phyloP scores from a whole-genome alignment of 2,329 filamentous ascomycete genomes.

The Calycina marina region DNA sequence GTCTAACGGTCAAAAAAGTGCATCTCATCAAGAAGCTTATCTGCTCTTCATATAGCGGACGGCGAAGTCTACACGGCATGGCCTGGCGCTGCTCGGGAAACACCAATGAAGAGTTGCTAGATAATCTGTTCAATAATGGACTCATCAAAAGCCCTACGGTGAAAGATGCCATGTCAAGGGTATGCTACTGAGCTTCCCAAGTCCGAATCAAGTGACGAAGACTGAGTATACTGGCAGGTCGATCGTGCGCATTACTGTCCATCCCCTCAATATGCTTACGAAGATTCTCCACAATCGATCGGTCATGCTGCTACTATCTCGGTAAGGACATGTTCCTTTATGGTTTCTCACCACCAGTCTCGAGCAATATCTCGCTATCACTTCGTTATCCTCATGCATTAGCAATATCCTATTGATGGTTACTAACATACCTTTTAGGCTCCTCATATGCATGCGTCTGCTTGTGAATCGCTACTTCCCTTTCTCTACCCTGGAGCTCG shows the following conservation, averaged over 20 bases:
- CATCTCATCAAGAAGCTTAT: too few relatives aligned
- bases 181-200: constrained; percentile 25
- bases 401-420: too few relatives aligned
- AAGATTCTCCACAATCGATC: constrained; percentile 55
- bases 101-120: constrained; percentile 60
- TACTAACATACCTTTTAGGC: too few relatives aligned
- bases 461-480: constrained; percentile 45
- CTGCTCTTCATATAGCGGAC: too few relatives aligned
- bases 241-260: constrained; percentile 80
- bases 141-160: constrained; percentile 62
- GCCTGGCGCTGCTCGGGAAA: constrained; percentile 76
- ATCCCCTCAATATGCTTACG: constrained; percentile 52
- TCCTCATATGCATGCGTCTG: constrained; percentile 58
- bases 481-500: constrained; percentile 35
- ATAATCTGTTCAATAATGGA: constrained; percentile 57
- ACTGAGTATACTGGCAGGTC: constrained; percentile 37
- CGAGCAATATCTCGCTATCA: too few relatives aligned
- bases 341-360: too few relatives aligned
- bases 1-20: too few relatives aligned
- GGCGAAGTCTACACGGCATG: too few relatives aligned
- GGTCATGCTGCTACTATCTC: constrained; percentile 56
- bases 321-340: too few relatives aligned
- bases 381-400: too few relatives aligned
- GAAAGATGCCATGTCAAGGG: constrained; percentile 65
- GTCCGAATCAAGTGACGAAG: neutral